These are phyloP conservation scores for Aureobasidium zeae DNA, from an alignment of 2,329 filamentous ascomycete genomes.

Conservation along the genomic window DNA sequence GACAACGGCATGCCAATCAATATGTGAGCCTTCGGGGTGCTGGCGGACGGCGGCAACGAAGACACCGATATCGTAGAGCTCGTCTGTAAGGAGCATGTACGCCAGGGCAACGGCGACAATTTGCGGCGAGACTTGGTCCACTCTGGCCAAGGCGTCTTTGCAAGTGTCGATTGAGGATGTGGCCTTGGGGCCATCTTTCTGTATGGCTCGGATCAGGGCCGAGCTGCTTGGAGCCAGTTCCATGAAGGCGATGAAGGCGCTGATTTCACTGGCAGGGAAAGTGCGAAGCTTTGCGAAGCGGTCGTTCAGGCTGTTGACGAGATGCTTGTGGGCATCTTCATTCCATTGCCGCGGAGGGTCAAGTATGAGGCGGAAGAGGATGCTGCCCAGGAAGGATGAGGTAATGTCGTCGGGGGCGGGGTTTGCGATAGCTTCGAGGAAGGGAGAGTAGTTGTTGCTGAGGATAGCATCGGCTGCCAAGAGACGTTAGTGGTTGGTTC, in stretches of 20 bases:
- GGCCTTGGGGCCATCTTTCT: conserved; percentile 62
- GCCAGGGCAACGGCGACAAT: conserved; percentile 66
- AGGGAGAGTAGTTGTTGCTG: conserved; percentile 65
- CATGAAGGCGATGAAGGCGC: conserved; percentile 60
- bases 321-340: conserved; percentile 61
- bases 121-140: conserved; percentile 59
- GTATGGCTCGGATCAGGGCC: conserved; percentile 55
- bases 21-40: conserved; percentile 45
- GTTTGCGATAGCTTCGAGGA: conserved; percentile 66
- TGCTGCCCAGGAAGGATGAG: conserved; percentile 62
- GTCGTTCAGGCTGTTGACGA: conserved; percentile 54
- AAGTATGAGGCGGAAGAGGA: conserved; percentile 79
- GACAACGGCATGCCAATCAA: conserved; percentile 63
- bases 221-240: conserved; percentile 50
- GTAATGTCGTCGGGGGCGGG: conserved; percentile 53
- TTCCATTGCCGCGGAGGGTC: conserved; percentile 81
- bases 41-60: conserved; percentile 51
- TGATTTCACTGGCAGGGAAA: conserved; percentile 59
- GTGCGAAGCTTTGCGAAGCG: conserved; percentile 58
- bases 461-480: conserved; percentile 75
- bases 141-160: conserved; percentile 48
- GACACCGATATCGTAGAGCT: conserved; percentile 56
- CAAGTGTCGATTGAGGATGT: conserved; percentile 66
- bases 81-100: conserved; percentile 56
- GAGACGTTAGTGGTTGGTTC: neutral